Conservation (phyloP, 2,329 filamentous ascomycete genomes). For the Phialophora tarda region DNA sequence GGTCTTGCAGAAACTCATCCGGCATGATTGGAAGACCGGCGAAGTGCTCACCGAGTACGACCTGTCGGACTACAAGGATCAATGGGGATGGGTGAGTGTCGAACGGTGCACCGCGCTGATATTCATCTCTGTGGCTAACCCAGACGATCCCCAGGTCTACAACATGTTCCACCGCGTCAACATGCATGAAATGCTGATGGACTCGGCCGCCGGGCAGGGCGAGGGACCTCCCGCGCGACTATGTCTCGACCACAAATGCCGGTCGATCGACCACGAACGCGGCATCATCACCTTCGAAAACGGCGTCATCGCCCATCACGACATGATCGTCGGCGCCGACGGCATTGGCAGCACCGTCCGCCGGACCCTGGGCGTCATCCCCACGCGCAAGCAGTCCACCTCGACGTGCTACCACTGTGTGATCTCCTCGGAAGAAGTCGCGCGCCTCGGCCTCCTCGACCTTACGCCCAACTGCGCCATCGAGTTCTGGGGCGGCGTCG, state of each 20-base stretch:
- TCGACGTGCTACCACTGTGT: slow-evolving; percentile 50
- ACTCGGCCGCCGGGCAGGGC: slow-evolving; percentile 42
- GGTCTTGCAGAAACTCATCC: slow-evolving; percentile 43
- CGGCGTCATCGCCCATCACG: slow-evolving; percentile 41
- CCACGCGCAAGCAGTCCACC: slow-evolving; percentile 45
- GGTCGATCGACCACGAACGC: slow-evolving; percentile 37
- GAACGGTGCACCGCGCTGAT: slow-evolving; percentile 28
- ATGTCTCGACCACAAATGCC: slow-evolving; percentile 40
- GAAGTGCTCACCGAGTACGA: slow-evolving; percentile 40
- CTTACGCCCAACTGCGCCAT: slow-evolving; percentile 45
- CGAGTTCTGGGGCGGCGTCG: slow-evolving; percentile 46
- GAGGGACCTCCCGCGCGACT: slow-evolving; percentile 36
- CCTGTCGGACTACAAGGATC: slow-evolving; percentile 40
- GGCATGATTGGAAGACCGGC: slow-evolving; percentile 43
- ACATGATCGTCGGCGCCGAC: slow-evolving; percentile 51
- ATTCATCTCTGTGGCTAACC: background rate
- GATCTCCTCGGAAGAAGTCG: slow-evolving; percentile 44
- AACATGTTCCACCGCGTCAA: slow-evolving; percentile 50
- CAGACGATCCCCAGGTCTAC: slow-evolving; percentile 11
- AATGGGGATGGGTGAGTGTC: slow-evolving; percentile 17
- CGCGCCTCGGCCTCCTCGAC: slow-evolving; percentile 43
- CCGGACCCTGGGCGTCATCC: slow-evolving; percentile 43
- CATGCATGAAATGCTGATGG: slow-evolving; percentile 47
- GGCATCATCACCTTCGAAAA: slow-evolving; percentile 42
- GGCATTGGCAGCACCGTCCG: slow-evolving; percentile 46